These are phyloP conservation scores for Trichomonas vaginalis DNA, from an alignment of 208 protist genomes.

Conservation along the genomic window DNA sequence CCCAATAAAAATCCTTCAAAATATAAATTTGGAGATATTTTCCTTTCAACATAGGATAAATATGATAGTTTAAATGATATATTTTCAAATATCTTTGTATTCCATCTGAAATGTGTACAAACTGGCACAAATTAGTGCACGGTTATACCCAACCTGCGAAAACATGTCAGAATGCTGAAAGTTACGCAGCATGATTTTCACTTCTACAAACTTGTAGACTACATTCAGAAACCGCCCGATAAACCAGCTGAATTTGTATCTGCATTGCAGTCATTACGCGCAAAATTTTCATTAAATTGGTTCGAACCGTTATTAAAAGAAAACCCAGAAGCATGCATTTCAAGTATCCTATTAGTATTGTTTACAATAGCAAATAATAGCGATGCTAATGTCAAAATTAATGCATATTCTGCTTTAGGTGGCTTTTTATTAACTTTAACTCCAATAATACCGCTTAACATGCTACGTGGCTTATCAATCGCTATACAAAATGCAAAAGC, in stretches of 20 bases:
- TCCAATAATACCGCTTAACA: neutral
- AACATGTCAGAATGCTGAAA: neutral
- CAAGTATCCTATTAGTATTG: neutral
- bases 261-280: neutral
- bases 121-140: neutral
- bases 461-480: neutral
- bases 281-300: neutral
- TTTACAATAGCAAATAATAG: neutral
- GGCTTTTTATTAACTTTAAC: neutral
- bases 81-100: neutral
- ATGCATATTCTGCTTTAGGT: neutral
- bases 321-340: neutral
- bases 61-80: neutral
- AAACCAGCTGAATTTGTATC: neutral
- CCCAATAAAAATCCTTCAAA: neutral
- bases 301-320: neutral
- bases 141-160: neutral
- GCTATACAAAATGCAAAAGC: neutral
- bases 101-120: neutral
- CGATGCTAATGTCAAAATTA: neutral
- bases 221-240: neutral
- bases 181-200: neutral
- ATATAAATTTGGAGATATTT: neutral
- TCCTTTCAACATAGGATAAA: neutral
- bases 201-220: neutral